A percentile compares a stretch with the other conserved stretches of the same genome.
Evolutionary conservation across 345 rosid genomes (phyloP).

Genomic region (Euphorbia tirucalli): DNA sequence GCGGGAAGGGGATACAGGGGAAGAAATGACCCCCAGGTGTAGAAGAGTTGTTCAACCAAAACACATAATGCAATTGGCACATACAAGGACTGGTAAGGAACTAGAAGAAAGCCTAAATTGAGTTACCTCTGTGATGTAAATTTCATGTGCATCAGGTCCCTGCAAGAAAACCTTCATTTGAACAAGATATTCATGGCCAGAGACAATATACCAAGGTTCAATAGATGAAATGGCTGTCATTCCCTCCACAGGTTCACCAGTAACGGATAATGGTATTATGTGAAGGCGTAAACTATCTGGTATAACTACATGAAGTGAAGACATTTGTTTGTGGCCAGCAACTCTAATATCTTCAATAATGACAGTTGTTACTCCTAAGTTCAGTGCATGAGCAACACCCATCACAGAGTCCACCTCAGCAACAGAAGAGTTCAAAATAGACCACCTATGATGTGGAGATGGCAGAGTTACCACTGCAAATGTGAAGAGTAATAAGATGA

Average conservation of each 20-base stretch:
- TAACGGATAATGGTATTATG: constrained; percentile 50
- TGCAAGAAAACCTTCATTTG: constrained; percentile 67
- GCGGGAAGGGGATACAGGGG: not conserved
- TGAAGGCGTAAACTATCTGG: constrained; percentile 64
- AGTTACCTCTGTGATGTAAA: constrained; percentile 79
- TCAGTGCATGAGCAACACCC: constrained; percentile 58
- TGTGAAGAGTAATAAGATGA: constrained; percentile 24
- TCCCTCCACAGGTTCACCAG: constrained; percentile 58
- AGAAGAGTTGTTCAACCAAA: not conserved
- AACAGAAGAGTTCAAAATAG: constrained; percentile 61
- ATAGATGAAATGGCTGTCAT: constrained; percentile 49
- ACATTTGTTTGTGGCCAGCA: constrained; percentile 78
- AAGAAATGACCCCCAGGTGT: not conserved
- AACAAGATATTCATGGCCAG: constrained; percentile 65
- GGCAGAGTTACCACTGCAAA: constrained; percentile 77
- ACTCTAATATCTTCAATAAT: constrained; percentile 87
- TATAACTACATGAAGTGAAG: constrained; percentile 74
- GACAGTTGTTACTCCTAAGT: constrained; percentile 68
- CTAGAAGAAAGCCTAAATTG: constrained; percentile 14
- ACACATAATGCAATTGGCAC: constrained; percentile 12
- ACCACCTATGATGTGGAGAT: constrained; percentile 78
- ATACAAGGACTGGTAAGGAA: not conserved
- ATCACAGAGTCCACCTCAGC: constrained; percentile 60
- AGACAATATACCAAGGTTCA: constrained; percentile 71
- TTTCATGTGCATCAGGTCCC: constrained; percentile 66